Conservation (phyloP, 352 stramenopile species). For the Phytophthora nicotianae region DNA sequence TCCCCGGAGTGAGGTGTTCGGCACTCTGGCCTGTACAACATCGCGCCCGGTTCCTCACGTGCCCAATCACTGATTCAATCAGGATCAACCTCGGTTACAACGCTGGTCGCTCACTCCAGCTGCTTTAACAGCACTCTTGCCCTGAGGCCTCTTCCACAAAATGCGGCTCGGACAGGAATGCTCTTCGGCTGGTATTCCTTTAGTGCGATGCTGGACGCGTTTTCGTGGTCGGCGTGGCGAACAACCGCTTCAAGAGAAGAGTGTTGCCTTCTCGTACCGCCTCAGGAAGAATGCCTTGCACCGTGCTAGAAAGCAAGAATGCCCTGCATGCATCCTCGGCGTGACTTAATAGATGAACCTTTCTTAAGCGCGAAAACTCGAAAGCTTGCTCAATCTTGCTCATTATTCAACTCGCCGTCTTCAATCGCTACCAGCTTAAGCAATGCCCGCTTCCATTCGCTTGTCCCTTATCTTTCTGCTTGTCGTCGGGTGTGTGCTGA, state of each 20-base stretch:
- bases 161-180: constrained; percentile 12
- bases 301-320: too few relatives aligned
- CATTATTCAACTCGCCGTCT: constrained; percentile 22
- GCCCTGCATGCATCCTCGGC: too few relatives aligned
- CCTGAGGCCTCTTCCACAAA: constrained; percentile 16
- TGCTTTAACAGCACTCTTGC: constrained; percentile 28
- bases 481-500: constrained; percentile 9
- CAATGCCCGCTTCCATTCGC: constrained; percentile 15
- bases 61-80: constrained; percentile 7
- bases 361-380: too few relatives aligned
- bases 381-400: too few relatives aligned
- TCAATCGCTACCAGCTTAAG: not conserved
- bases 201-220: constrained; percentile 4
- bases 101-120: constrained; percentile 2
- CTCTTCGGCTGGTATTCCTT: constrained; percentile 30
- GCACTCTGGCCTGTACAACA: constrained; percentile 15
- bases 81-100: not conserved
- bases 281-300: too few relatives aligned
- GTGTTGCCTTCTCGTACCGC: not conserved
- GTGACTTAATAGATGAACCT: too few relatives aligned
- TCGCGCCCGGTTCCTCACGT: constrained; percentile 15
- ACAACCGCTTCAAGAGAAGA: not conserved
- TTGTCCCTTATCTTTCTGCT: constrained; percentile 17
- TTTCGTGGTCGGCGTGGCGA: not conserved
- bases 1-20: constrained; percentile 2